phyloP scores from a whole-genome alignment of 2,329 filamentous ascomycete genomes.

The Penicillium sp. region DNA sequence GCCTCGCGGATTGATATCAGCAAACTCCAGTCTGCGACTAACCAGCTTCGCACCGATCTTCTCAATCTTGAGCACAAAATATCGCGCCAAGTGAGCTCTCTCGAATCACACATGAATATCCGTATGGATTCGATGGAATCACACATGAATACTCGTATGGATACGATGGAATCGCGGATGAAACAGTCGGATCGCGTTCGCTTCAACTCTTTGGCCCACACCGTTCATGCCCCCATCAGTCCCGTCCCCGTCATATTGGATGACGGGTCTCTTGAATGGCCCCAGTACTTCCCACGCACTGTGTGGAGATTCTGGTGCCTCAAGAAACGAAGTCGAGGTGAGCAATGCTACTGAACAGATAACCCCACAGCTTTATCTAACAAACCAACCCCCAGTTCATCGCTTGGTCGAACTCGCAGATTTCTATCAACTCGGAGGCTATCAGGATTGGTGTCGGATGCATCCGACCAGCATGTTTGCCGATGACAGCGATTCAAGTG shows the following conservation, averaged over 20 bases:
- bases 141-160: conserved; percentile 7
- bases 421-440: conserved; percentile 42
- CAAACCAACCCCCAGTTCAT: conserved; percentile 34
- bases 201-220: conserved; percentile 42
- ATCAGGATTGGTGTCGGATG: conserved; percentile 40
- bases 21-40: conserved; percentile 37
- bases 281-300: conserved; percentile 39
- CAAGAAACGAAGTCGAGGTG: conserved; percentile 41
- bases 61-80: conserved; percentile 36
- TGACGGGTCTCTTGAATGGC: conserved; percentile 37
- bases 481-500: conserved; percentile 40
- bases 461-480: conserved; percentile 31
- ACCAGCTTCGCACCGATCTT: conserved; percentile 37
- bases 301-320: conserved; percentile 45
- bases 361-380: conserved; percentile 6
- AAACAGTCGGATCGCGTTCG: conserved; percentile 38
- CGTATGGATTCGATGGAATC: neutral
- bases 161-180: conserved; percentile 34
- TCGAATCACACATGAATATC: conserved; percentile 22
- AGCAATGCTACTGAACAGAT: conserved; percentile 19
- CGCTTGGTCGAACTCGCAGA: conserved; percentile 40
- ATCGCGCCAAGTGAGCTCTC: conserved; percentile 28
- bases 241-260: conserved; percentile 36
- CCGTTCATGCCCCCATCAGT: conserved; percentile 38
- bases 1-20: conserved; percentile 37